Conservation (phyloP, 2,329 filamentous ascomycete genomes). For the Cercospora zeina region DNA sequence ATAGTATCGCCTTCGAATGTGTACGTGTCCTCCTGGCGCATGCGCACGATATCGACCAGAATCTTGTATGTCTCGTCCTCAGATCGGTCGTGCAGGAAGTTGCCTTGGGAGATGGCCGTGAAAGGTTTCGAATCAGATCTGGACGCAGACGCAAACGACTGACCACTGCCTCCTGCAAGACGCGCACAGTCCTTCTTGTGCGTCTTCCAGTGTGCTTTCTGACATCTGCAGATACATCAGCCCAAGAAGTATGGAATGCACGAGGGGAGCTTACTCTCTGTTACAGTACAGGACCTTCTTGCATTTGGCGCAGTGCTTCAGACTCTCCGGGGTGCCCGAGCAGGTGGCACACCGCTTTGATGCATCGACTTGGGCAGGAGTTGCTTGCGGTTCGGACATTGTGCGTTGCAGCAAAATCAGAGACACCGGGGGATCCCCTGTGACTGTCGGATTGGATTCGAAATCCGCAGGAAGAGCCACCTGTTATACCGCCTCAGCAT, state of each 20-base stretch:
- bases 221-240: conserved; percentile 30
- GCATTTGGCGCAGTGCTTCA: conserved; percentile 38
- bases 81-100: conserved; percentile 29
- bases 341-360: conserved; percentile 20
- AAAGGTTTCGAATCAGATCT: conserved; percentile 16
- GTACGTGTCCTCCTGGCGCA: conserved; percentile 28
- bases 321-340: conserved; percentile 26
- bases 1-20: conserved; percentile 23
- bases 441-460: no score
- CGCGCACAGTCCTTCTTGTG: conserved; percentile 40
- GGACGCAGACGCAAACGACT: neutral
- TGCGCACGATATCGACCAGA: conserved; percentile 31
- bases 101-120: conserved; percentile 23
- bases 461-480: no score
- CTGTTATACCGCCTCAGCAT: no score
- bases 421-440: no score
- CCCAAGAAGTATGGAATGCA: neutral
- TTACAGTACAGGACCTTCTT: conserved; percentile 39
- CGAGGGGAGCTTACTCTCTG: conserved; percentile 18
- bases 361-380: neutral
- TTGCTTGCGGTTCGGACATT: neutral
- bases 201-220: conserved; percentile 39
- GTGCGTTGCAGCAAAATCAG: neutral
- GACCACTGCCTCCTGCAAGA: neutral
- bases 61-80: conserved; percentile 30